These are phyloP conservation scores for Aspergillus affinis DNA, from an alignment of 495 filamentous ascomycete genomes.

Conservation along the genomic window DNA sequence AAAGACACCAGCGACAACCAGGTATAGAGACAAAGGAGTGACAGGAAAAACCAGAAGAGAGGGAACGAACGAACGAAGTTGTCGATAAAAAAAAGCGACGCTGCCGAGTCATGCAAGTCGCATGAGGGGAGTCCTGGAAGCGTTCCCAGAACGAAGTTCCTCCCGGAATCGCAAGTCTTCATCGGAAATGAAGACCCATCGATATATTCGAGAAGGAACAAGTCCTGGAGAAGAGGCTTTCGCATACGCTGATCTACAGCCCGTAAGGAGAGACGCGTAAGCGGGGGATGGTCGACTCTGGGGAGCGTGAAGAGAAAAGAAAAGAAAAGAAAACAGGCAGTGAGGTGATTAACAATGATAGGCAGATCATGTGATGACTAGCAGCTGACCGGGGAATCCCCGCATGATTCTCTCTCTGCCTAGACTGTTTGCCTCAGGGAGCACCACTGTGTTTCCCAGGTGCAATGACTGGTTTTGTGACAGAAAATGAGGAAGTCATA, in stretches of 20 bases:
- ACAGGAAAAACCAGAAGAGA: conserved; percentile 29
- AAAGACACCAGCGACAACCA: conserved; percentile 25
- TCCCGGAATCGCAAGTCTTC: conserved; percentile 24
- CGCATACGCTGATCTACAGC: conserved; percentile 31
- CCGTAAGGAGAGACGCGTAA: conserved; percentile 23
- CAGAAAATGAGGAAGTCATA: no score
- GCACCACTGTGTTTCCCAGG: no score
- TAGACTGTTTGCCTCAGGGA: neutral
- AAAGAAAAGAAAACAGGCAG: conserved; percentile 20
- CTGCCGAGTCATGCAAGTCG: conserved; percentile 36
- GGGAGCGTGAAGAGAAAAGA: conserved; percentile 32
- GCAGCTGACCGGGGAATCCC: neutral
- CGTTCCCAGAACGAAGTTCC: conserved; percentile 28
- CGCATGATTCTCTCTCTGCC: neutral
- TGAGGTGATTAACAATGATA: conserved; percentile 9
- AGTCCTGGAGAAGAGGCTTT: conserved; percentile 26
- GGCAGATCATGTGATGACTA: conserved; percentile 20
- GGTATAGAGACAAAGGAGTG: conserved; percentile 28
- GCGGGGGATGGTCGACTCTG: conserved; percentile 42
- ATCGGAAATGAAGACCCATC: conserved; percentile 14
- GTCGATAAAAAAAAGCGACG: conserved; percentile 37
- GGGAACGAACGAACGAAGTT: conserved; percentile 38
- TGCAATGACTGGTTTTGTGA: no score
- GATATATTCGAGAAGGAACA: conserved; percentile 14
- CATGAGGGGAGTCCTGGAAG: conserved; percentile 40